Percentiles rank a stretch among this genome's conserved stretches.
These are phyloP conservation scores for Trichomonascus vanleenenianus DNA, from an alignment of 805 yeast species.

Conservation along the genomic window DNA sequence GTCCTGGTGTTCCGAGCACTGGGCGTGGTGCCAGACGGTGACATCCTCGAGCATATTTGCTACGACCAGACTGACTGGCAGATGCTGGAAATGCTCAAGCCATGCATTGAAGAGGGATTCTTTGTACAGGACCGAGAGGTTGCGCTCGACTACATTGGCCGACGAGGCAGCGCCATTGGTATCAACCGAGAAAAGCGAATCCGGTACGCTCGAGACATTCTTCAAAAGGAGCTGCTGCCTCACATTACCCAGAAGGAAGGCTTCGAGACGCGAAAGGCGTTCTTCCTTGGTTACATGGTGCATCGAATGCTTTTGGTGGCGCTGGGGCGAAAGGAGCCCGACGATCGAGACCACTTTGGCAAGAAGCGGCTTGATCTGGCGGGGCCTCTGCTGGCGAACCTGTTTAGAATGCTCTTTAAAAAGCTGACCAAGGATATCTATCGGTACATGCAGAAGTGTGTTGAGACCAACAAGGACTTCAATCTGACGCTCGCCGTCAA, in stretches of 20 bases:
- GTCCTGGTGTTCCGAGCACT: constrained; percentile 95
- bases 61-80: constrained; percentile 98
- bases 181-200: constrained; percentile 96
- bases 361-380: constrained; percentile 97
- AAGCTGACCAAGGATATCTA: constrained; percentile 94
- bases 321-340: constrained; percentile 93
- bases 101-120: constrained; percentile 98
- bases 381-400: constrained; percentile 92
- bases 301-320: constrained; percentile 93
- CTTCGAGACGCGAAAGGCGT: constrained; percentile 92
- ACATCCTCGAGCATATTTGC: constrained; percentile 94
- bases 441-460: constrained; percentile 98
- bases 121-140: constrained; percentile 97
- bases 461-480: constrained; percentile 95
- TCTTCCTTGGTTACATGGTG: constrained; percentile 95
- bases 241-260: constrained; percentile 98
- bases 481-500: constrained; percentile 94
- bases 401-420: constrained; percentile 89
- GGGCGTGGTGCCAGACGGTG: constrained; percentile 99
- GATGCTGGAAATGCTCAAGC: constrained; percentile 97
- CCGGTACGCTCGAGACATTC: constrained; percentile 92
- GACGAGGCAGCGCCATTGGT: constrained; percentile 96
- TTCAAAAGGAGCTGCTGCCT: constrained; percentile 93
- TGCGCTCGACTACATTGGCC: constrained; percentile 94
- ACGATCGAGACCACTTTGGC: constrained; percentile 99